Conservation (phyloP, 768 basidiomycete genomes). For the Leccinum sublutescens region DNA sequence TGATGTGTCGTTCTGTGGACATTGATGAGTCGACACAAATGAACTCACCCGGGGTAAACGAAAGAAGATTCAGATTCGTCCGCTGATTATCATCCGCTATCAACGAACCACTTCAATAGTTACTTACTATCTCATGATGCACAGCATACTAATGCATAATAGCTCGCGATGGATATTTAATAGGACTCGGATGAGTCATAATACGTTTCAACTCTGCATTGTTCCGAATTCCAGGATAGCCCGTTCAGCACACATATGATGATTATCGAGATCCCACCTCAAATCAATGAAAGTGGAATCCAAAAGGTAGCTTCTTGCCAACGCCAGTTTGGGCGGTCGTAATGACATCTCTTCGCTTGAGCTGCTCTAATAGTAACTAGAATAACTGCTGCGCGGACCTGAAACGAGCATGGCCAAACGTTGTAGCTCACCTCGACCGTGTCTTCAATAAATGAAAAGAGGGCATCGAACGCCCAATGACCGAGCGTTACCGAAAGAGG, state of each 20-base stretch:
- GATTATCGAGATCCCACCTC: neutral
- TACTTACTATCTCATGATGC: no score
- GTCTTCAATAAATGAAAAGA: no score
- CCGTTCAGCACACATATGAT: neutral
- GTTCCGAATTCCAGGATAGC: neutral
- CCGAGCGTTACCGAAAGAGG: no score
- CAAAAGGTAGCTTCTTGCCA: neutral
- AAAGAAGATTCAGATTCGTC: neutral
- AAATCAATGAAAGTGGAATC: neutral
- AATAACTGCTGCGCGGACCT: no score
- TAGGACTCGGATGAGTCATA: no score
- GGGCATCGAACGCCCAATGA: no score
- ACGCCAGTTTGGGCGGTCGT: neutral
- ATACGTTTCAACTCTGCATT: no score
- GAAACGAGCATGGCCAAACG: no score
- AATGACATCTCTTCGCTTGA: no score
- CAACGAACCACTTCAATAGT: neutral
- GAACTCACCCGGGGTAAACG: neutral
- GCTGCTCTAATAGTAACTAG: no score
- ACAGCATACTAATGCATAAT: neutral
- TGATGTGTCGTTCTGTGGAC: neutral
- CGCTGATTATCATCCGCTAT: neutral
- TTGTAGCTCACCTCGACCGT: no score
- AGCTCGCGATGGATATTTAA: no score
- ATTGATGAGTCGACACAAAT: neutral